These are phyloP conservation scores for Silene noctiflora DNA, from an alignment of 179 eudicot species.

Conservation along the genomic window DNA sequence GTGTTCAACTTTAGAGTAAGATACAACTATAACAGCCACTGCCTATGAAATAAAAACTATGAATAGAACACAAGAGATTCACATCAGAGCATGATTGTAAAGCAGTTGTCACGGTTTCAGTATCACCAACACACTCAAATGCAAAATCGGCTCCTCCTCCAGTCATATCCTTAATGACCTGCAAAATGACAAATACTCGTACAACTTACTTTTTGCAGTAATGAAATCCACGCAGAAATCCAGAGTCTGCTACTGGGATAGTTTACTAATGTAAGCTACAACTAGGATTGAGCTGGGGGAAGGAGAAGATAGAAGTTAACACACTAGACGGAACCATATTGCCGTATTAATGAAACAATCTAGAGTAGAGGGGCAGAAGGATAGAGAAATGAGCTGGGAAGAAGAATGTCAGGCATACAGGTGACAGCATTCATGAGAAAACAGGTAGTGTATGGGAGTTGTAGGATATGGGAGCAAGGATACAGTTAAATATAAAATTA, in stretches of 20 bases:
- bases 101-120: constrained; percentile 64
- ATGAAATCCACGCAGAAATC: not conserved
- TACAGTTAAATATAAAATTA: too few relatives aligned
- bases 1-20: not conserved
- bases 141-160: constrained; percentile 92
- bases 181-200: constrained; percentile 12
- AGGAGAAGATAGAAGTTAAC: not conserved
- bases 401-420: too few relatives aligned
- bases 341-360: not conserved
- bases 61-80: constrained; percentile 21
- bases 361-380: not conserved
- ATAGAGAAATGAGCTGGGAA: not conserved
- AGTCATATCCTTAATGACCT: constrained; percentile 76
- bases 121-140: constrained; percentile 90
- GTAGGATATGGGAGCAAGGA: not conserved
- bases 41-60: not conserved
- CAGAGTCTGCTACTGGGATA: not conserved
- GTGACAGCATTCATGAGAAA: too few relatives aligned
- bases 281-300: not conserved
- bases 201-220: not conserved
- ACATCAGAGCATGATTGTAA: constrained; percentile 88
- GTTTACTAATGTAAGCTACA: not conserved
- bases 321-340: not conserved
- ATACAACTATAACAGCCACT: not conserved
- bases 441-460: too few relatives aligned